These are phyloP conservation scores for Trichoderma sp. DNA, from an alignment of 2,329 filamentous ascomycete genomes.

Conservation along the genomic window DNA sequence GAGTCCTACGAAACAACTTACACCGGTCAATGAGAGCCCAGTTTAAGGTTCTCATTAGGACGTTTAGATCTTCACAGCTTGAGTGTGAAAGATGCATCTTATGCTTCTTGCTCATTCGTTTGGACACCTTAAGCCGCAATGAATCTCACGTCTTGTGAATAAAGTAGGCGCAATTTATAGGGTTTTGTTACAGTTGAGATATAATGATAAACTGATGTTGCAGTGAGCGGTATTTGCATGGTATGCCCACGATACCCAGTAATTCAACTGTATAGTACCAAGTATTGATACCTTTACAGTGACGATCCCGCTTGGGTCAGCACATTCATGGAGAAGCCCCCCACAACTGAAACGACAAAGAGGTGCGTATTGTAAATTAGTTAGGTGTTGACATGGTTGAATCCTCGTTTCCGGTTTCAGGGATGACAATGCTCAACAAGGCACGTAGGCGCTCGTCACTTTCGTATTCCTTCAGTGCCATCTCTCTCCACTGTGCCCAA, in stretches of 20 bases:
- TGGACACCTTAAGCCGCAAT: not conserved
- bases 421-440: not conserved
- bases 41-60: too few relatives aligned
- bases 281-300: not conserved
- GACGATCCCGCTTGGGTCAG: not conserved
- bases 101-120: not conserved
- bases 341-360: not conserved
- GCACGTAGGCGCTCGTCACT: not conserved
- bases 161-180: not conserved
- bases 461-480: not conserved
- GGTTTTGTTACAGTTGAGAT: not conserved
- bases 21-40: not conserved
- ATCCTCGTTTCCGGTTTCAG: not conserved
- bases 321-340: not conserved
- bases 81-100: not conserved
- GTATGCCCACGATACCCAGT: not conserved
- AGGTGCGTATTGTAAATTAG: not conserved
- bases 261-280: not conserved
- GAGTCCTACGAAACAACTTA: not conserved
- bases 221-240: not conserved
- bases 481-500: not conserved
- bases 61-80: too few relatives aligned
- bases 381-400: not conserved
- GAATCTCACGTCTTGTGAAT: not conserved
- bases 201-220: not conserved